These are phyloP conservation scores for Phoenix roebelenii DNA, from an alignment of 176 grass and related monocot genomes.

Conservation along the genomic window DNA sequence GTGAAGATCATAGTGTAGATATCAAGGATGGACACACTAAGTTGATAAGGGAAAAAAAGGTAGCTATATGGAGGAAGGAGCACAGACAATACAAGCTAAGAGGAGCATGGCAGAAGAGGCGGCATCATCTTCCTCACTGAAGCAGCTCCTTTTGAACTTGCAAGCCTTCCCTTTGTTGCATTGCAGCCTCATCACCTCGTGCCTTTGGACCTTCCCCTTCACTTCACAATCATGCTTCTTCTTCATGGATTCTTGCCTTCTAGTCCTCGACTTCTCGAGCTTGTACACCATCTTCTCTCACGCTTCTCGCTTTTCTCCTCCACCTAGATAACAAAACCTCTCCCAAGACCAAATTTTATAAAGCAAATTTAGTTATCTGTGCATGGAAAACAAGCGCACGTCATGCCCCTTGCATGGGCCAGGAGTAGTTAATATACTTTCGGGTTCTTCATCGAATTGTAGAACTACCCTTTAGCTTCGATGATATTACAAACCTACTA, in stretches of 20 bases:
- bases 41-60: too few species aligned
- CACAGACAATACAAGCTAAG: constrained; percentile 64
- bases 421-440: too few species aligned
- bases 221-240: constrained; percentile 7
- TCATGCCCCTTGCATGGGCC: background rate
- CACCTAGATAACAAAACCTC: too few species aligned
- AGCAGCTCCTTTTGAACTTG: constrained; percentile 87
- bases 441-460: too few species aligned
- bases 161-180: constrained; percentile 65
- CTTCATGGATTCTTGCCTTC: constrained; percentile 18
- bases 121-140: constrained; percentile 67
- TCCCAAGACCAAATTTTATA: background rate
- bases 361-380: background rate
- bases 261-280: constrained; percentile 3
- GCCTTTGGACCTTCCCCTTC: constrained; percentile 6
- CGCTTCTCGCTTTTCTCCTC: background rate
- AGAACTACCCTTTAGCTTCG: too few species aligned
- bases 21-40: too few species aligned
- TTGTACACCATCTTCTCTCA: constrained; percentile 16
- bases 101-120: constrained; percentile 66
- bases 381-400: constrained; percentile 2
- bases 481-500: too few species aligned
- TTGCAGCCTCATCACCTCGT: constrained; percentile 40
- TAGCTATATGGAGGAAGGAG: constrained; percentile 14
- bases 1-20: too few species aligned